Percentiles rank a stretch among this genome's conserved stretches.
Evolutionary conservation across 352 stramenopile genomes (phyloP).

Genomic region (Phytopythium mirpurense): DNA sequence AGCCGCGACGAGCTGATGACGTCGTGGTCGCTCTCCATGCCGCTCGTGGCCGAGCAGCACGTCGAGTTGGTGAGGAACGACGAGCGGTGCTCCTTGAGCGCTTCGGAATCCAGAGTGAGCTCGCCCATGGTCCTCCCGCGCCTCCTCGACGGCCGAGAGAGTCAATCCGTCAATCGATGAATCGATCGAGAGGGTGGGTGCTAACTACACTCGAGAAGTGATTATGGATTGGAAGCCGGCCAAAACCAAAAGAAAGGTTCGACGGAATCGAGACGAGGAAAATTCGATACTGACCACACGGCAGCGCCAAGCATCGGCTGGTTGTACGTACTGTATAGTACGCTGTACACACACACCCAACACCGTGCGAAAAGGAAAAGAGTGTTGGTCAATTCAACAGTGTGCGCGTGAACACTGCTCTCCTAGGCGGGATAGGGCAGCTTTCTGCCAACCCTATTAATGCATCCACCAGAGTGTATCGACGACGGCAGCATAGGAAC

Average conservation of each 20-base stretch:
- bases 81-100: conserved; percentile 30
- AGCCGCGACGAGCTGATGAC: conserved; percentile 24
- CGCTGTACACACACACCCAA: conserved; percentile 7
- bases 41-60: conserved; percentile 34
- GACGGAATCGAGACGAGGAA: conserved; percentile 4
- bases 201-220: too few relatives aligned
- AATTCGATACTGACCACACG: conserved; percentile 8
- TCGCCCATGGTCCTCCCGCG: background rate
- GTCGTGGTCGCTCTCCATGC: conserved; percentile 32
- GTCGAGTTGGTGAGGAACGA: conserved; percentile 49
- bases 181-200: too few relatives aligned
- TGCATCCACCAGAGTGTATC: too few relatives aligned
- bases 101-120: conserved; percentile 5
- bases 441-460: background rate
- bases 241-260: background rate
- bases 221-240: too few relatives aligned
- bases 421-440: background rate
- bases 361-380: background rate
- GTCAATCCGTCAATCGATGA: background rate
- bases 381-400: conserved; percentile 7
- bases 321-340: conserved; percentile 1
- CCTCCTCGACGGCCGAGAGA: too few relatives aligned
- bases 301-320: background rate
- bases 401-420: conserved; percentile 4
- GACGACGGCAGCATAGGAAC: background rate